Conservation (phyloP, 352 stramenopile genomes). For the Globisporangium viniferum region DNA sequence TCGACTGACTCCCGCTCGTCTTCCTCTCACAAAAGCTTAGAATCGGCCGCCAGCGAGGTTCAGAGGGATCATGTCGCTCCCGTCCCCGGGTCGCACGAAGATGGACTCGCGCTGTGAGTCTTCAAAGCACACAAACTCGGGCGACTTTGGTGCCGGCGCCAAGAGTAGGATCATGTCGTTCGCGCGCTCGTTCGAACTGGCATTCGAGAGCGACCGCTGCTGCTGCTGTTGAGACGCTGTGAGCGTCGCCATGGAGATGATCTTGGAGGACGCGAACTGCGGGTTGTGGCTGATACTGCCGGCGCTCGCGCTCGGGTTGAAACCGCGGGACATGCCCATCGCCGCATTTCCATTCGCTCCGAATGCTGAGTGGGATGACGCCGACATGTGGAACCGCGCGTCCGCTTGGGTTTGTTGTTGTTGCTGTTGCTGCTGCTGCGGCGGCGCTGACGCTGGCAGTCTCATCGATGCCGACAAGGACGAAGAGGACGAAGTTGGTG, state of each 20-base stretch:
- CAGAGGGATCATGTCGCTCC: conserved; percentile 60
- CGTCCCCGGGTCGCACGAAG: conserved; percentile 21
- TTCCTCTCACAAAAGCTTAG: background rate
- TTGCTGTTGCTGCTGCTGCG: background rate
- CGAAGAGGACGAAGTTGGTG: conserved; percentile 1
- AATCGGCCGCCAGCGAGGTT: conserved; percentile 23
- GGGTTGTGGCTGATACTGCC: conserved; percentile 7
- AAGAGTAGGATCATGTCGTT: conserved; percentile 35
- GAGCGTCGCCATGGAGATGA: conserved; percentile 13
- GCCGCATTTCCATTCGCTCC: background rate
- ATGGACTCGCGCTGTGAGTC: conserved; percentile 30
- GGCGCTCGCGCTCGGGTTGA: conserved; percentile 3
- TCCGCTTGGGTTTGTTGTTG: background rate
- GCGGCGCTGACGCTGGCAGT: background rate
- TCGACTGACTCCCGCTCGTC: background rate
- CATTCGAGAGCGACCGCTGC: background rate
- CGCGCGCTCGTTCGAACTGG: background rate
- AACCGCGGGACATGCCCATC: background rate
- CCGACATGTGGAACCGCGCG: background rate
- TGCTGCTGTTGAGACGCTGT: conserved; percentile 4
- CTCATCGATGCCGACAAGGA: background rate
- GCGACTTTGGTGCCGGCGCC: conserved; percentile 6
- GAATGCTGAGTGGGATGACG: background rate
- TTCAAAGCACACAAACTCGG: conserved; percentile 51
- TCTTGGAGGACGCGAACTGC: conserved; percentile 16